Conservation (phyloP, 176 grass and related monocot genomes). For the Lolium rigidum region DNA sequence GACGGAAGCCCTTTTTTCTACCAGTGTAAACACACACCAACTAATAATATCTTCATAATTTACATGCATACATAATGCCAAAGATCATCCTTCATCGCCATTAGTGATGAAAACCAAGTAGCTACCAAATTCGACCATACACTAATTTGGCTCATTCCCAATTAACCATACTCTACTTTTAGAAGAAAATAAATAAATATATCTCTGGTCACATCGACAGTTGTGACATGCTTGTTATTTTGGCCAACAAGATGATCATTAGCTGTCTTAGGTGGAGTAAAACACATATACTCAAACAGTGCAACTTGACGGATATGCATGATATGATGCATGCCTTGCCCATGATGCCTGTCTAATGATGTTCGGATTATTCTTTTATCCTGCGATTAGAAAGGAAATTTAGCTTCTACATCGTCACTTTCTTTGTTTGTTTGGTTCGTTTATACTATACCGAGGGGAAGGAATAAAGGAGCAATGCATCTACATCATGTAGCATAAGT, state of each 20-base stretch:
- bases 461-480: too few species aligned
- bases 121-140: background rate
- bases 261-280: background rate
- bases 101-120: background rate
- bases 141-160: constrained; percentile 10
- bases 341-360: constrained; percentile 6
- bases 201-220: constrained; percentile 8
- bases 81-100: background rate
- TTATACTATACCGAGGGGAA: too few species aligned
- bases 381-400: background rate
- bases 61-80: background rate
- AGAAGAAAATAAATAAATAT: background rate
- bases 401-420: background rate
- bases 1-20: too few species aligned
- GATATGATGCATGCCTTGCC: background rate
- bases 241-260: constrained; percentile 38
- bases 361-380: background rate
- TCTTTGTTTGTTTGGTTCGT: background rate
- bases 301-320: background rate
- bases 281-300: background rate
- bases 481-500: background rate
- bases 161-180: constrained; percentile 29
- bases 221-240: constrained; percentile 26
- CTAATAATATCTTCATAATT: background rate
- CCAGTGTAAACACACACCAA: background rate